A percentile compares a stretch with the other conserved stretches of the same genome.
Conservation (phyloP, 306 rosid genomes). For the Vigna hirtella region DNA sequence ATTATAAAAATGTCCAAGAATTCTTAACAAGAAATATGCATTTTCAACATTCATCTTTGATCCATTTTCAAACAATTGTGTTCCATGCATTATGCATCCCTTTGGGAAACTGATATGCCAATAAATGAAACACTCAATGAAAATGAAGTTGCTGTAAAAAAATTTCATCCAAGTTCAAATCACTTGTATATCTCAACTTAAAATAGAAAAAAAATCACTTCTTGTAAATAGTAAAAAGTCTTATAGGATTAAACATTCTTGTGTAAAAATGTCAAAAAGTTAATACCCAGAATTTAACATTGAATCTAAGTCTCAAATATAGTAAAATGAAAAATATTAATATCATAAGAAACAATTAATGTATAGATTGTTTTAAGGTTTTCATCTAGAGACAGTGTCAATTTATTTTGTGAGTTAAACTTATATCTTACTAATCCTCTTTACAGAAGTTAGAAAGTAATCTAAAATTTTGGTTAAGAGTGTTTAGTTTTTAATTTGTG, state of each 20-base stretch:
- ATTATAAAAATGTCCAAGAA: slow-evolving; percentile 37
- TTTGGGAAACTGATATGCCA: slow-evolving; percentile 40
- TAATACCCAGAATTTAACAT: no score
- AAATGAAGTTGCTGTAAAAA: slow-evolving; percentile 49
- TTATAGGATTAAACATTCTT: neutral
- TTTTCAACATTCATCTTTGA: neutral
- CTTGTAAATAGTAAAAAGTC: no score
- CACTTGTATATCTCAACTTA: neutral
- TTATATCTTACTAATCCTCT: no score
- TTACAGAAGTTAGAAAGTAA: neutral
- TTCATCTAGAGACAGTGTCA: no score
- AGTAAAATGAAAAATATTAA: no score
- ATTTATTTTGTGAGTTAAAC: no score
- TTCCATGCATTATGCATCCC: neutral
- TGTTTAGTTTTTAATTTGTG: neutral
- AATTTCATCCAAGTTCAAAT: neutral
- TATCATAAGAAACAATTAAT: no score
- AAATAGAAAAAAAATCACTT: no score
- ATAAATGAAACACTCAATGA: slow-evolving; percentile 77
- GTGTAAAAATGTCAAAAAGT: neutral
- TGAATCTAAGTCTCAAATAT: no score
- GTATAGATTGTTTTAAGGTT: no score
- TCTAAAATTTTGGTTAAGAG: slow-evolving; percentile 14
- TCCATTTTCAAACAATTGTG: neutral
- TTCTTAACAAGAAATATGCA: slow-evolving; percentile 43